phyloP scores from a whole-genome alignment of 441 rosid genomes.

The Kokia cookei region DNA sequence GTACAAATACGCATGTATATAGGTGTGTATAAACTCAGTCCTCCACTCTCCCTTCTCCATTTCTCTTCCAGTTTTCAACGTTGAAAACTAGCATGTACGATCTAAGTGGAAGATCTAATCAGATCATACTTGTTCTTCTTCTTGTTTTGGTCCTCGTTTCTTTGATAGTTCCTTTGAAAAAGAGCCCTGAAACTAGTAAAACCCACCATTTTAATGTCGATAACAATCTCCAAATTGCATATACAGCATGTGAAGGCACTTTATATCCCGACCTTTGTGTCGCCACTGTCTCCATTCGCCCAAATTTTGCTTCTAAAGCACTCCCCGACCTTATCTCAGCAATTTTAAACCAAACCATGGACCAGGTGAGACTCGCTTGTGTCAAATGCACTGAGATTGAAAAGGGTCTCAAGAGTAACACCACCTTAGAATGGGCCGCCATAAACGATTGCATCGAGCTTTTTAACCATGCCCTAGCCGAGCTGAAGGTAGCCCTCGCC shows the following conservation, averaged over 20 bases:
- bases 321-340: conserved; percentile 40
- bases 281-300: conserved; percentile 43
- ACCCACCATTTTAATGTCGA: conserved; percentile 20
- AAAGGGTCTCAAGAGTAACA: conserved; percentile 12
- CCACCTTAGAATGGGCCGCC: conserved; percentile 30
- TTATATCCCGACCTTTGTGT: conserved; percentile 50
- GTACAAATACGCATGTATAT: no score
- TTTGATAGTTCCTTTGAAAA: background rate
- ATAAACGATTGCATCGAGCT: conserved; percentile 46
- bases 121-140: conserved; percentile 10
- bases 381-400: conserved; percentile 37
- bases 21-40: background rate
- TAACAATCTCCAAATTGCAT: conserved; percentile 32
- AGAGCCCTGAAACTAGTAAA: background rate
- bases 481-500: conserved; percentile 25
- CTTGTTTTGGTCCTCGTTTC: conserved; percentile 1
- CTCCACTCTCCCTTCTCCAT: background rate
- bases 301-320: conserved; percentile 34
- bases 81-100: background rate
- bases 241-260: conserved; percentile 44
- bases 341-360: conserved; percentile 41
- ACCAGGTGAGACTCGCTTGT: conserved; percentile 32
- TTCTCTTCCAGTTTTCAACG: background rate
- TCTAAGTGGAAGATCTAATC: background rate
- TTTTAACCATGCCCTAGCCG: conserved; percentile 23